Base-by-base conservation (phyloP, 345 rosid species). In the Turnera subulata region DNA sequence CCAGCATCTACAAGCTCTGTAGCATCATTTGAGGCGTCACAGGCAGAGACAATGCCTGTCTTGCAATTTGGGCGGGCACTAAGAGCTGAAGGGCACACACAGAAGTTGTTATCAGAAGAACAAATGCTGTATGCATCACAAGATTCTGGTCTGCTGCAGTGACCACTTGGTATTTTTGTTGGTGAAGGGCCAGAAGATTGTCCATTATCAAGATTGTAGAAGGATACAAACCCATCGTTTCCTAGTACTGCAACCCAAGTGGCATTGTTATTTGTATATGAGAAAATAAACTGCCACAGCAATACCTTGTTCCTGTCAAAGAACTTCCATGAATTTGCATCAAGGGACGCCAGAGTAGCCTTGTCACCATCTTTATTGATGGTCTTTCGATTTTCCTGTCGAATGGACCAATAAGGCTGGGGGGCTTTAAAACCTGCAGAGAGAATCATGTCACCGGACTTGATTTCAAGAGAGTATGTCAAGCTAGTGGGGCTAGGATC, bases 361-460 rank as follows among this genome's bases (percentile, higher is more conserved):
- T 26, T 50, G 15, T 82, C 82, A 1, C 86, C 86, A 1, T 13
- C 70, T 59, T 71, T 63, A 62, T 89, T 70, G 47, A 74, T 65
- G 58, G 64, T 77, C 22, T 2, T 82, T 14, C 71, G 55, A 1
- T 35, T 61, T 0, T 88, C 97, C 8, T 50, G 78, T 40, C 62
- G 55, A 75, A 87, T 73, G 5, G 97, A 83, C 97, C 99, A 93
- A 66, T 93, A 93, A 1, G 82, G 75, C 67, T 93, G 96, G 6
- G 82, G 87, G 37, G 82, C 74, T 33, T 37, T 58, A 68, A 72
- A 85, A 37, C 73, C 78, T 0, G 85, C 97, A 21, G 79, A 89
- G 21, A 89, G 80, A 33, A 81, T 26, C 90, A 83, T 64, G 66
- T 93, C 89, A 2, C 92, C 90, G 1, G 92, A 84, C 69, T 72